Percentiles rank a stretch among this genome's conserved stretches.
phyloP scores from a whole-genome alignment of 2,329 filamentous ascomycete genomes.

The Alternaria consortialis region DNA sequence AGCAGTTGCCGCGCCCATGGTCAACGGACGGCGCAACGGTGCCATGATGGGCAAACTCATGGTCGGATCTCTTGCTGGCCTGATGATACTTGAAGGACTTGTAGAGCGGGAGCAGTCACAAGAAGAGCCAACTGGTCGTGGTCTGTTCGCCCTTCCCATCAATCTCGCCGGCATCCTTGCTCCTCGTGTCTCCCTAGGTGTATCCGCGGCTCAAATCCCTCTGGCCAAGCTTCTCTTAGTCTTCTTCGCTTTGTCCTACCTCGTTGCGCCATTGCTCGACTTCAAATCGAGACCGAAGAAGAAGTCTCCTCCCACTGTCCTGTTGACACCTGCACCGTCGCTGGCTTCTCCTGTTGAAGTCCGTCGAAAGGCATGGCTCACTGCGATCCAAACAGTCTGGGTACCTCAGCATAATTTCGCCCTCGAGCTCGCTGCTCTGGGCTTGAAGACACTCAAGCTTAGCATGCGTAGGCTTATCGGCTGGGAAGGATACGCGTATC shows the following conservation, averaged over 20 bases:
- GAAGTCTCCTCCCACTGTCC: slow-evolving; percentile 53
- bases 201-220: slow-evolving; percentile 48
- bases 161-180: slow-evolving; percentile 42
- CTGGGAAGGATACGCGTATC: slow-evolving; percentile 75
- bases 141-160: slow-evolving; percentile 55
- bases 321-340: slow-evolving; percentile 67
- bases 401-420: slow-evolving; percentile 88
- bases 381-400: slow-evolving; percentile 90
- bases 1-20: slow-evolving; percentile 42
- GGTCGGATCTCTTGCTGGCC: slow-evolving; percentile 88
- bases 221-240: slow-evolving; percentile 62
- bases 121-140: slow-evolving; percentile 51
- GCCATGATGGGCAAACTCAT: slow-evolving; percentile 78
- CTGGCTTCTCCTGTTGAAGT: slow-evolving; percentile 84
- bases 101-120: slow-evolving; percentile 68
- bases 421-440: slow-evolving; percentile 82
- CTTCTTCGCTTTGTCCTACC: slow-evolving; percentile 64
- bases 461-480: slow-evolving; percentile 81
- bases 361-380: slow-evolving; percentile 89
- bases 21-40: slow-evolving; percentile 55
- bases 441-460: slow-evolving; percentile 82
- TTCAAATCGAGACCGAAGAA: slow-evolving; percentile 65
- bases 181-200: slow-evolving; percentile 45
- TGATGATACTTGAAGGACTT: slow-evolving; percentile 90
- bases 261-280: slow-evolving; percentile 65